Evolutionary conservation across 1,284 basidiomycete genomes (phyloP).

Genomic region (Bondarzewia mesenterica): DNA sequence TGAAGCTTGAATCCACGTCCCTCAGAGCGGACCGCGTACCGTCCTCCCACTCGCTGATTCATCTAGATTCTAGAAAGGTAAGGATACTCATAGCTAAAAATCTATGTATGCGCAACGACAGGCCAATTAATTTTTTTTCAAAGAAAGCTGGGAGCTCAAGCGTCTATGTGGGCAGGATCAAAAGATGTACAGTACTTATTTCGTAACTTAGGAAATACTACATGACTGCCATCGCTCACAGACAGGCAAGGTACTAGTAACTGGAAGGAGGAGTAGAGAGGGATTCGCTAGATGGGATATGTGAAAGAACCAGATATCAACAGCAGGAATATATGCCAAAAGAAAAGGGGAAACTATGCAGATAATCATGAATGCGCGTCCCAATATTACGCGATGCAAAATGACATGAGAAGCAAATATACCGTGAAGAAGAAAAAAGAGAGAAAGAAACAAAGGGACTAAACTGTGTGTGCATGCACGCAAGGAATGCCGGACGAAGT

Average conservation of each 20-base stretch:
- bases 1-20: too few species aligned
- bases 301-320: slow-evolving; percentile 2
- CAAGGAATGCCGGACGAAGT: background rate
- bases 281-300: slow-evolving; percentile 51
- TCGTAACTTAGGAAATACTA: background rate
- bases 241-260: background rate
- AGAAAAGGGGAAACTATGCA: too few species aligned
- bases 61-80: too few species aligned
- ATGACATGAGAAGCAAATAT: too few species aligned
- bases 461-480: slow-evolving; percentile 5
- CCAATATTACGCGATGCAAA: too few species aligned
- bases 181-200: background rate
- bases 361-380: too few species aligned
- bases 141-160: background rate
- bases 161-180: too few species aligned
- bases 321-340: too few species aligned
- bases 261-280: slow-evolving; percentile 86
- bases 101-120: background rate
- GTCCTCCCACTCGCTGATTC: too few species aligned
- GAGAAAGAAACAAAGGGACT: slow-evolving; percentile 1
- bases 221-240: background rate
- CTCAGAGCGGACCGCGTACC: too few species aligned
- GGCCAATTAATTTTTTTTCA: background rate
- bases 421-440: too few species aligned
- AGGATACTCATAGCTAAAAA: too few species aligned